Conservation (phyloP, 139 green algal genomes). For the Chlamydomonas schloesseri region DNA sequence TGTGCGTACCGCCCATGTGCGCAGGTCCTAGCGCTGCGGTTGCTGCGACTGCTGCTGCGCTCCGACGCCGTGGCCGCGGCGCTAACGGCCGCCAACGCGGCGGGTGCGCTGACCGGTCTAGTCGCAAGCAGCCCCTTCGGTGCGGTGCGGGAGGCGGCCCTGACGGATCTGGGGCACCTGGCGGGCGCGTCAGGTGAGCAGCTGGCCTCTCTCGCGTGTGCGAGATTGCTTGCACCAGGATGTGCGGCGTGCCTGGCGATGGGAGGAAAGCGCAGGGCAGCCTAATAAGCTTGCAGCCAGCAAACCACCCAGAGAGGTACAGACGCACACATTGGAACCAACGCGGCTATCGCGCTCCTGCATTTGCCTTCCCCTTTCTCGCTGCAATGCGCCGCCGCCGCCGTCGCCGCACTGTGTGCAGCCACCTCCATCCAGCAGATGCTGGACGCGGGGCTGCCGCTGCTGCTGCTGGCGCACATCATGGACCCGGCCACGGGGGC, state of each 20-base stretch:
- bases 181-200: neutral
- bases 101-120: neutral
- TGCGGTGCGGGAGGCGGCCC: constrained; percentile 25
- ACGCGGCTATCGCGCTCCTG: neutral
- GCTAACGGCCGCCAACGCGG: neutral
- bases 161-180: neutral
- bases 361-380: neutral
- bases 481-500: constrained; percentile 18
- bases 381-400: neutral
- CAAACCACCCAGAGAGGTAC: too few species aligned
- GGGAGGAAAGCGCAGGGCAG: neutral
- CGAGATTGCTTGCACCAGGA: too few species aligned
- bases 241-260: too few species aligned
- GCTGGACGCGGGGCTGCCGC: constrained; percentile 4
- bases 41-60: constrained; percentile 8
- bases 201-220: too few species aligned
- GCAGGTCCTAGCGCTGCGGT: constrained; percentile 3
- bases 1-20: too few species aligned
- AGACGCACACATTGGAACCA: too few species aligned
- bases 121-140: constrained; percentile 1
- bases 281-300: too few species aligned
- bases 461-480: constrained; percentile 6
- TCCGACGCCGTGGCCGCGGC: neutral
- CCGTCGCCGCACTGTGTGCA: too few species aligned
- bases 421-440: neutral